phyloP scores from a whole-genome alignment of 805 yeast genomes.

The Teunomyces barrocoloradensis region DNA sequence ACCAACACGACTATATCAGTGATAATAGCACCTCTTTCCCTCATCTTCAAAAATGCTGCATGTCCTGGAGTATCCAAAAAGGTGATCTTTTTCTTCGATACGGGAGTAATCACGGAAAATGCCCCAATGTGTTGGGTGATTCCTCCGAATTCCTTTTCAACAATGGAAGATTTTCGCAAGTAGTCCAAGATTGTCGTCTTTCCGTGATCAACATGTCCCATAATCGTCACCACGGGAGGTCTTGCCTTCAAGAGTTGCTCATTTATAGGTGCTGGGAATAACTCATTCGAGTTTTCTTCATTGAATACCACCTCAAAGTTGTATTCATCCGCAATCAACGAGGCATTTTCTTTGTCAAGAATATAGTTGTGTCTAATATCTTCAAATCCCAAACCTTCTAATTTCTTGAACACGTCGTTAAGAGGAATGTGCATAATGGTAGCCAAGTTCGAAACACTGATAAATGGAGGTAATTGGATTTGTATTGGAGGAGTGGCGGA shows the following conservation, averaged over 20 bases:
- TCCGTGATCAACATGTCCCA: constrained; percentile 99
- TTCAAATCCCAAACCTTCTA: constrained; percentile 72
- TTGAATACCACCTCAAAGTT: constrained; percentile 63
- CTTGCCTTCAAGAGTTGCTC: constrained; percentile 53
- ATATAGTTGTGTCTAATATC: constrained; percentile 70
- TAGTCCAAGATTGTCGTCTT: constrained; percentile 91
- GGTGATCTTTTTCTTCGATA: constrained; percentile 72
- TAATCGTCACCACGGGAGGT: constrained; percentile 93
- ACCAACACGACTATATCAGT: constrained; percentile 92
- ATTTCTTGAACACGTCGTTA: constrained; percentile 53
- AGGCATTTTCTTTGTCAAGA: constrained; percentile 81
- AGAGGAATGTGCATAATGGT: constrained; percentile 65
- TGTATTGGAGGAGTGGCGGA: constrained; percentile 19
- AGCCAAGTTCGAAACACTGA: constrained; percentile 77
- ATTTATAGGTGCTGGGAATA: constrained; percentile 52
- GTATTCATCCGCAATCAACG: constrained; percentile 83
- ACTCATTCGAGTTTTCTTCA: constrained; percentile 58
- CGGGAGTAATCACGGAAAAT: constrained; percentile 78
- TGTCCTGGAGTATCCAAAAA: constrained; percentile 98
- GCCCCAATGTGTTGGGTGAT: constrained; percentile 99
- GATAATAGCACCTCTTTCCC: constrained; percentile 92
- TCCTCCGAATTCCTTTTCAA: constrained; percentile 86
- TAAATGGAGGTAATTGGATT: constrained; percentile 66
- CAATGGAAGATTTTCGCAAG: constrained; percentile 81
- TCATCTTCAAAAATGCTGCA: constrained; percentile 93